These are phyloP conservation scores for Xerocomus spinulosus DNA, from an alignment of 768 basidiomycete genomes.

Conservation along the genomic window DNA sequence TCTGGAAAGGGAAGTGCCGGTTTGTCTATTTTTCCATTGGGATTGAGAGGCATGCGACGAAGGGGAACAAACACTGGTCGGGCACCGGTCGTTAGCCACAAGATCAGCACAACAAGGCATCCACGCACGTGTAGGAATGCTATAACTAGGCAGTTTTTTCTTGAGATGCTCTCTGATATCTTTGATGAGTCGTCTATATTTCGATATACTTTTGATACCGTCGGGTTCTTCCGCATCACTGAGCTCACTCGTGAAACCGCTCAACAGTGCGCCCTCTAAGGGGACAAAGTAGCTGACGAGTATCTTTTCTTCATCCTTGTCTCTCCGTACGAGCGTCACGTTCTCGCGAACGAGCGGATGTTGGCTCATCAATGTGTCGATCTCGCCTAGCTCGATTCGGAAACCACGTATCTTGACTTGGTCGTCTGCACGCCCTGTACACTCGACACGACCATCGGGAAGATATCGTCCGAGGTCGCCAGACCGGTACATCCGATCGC, in stretches of 20 bases:
- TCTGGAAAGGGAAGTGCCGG: conserved; percentile 98
- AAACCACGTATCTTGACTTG: conserved; percentile 99
- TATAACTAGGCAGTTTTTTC: conserved; percentile 94
- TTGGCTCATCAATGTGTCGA: conserved; percentile 92
- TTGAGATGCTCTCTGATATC: conserved; percentile 93
- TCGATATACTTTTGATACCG: conserved; percentile 70
- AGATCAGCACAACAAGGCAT: not conserved
- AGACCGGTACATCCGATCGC: conserved; percentile 96
- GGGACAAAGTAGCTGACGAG: conserved; percentile 97
- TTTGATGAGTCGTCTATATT: conserved; percentile 85
- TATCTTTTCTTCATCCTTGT: conserved; percentile 99
- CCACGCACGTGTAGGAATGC: conserved; percentile 79
- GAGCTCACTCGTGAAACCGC: conserved; percentile 67
- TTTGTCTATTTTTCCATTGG: conserved; percentile 99
- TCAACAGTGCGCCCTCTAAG: conserved; percentile 59
- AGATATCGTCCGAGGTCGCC: conserved; percentile 95
- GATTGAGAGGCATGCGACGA: conserved; percentile 93
- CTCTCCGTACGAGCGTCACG: conserved; percentile 91
- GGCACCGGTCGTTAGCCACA: conserved; percentile 3
- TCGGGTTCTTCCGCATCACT: conserved; percentile 45
- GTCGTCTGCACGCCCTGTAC: conserved; percentile 95
- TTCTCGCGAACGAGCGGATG: conserved; percentile 96
- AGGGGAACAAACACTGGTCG: conserved; percentile 86
- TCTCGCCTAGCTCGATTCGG: conserved; percentile 96
- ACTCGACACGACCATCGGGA: conserved; percentile 91